Percentiles rank a stretch among this genome's conserved stretches.
Conservation (phyloP, 352 stramenopile species). For the Peronospora destructor region DNA sequence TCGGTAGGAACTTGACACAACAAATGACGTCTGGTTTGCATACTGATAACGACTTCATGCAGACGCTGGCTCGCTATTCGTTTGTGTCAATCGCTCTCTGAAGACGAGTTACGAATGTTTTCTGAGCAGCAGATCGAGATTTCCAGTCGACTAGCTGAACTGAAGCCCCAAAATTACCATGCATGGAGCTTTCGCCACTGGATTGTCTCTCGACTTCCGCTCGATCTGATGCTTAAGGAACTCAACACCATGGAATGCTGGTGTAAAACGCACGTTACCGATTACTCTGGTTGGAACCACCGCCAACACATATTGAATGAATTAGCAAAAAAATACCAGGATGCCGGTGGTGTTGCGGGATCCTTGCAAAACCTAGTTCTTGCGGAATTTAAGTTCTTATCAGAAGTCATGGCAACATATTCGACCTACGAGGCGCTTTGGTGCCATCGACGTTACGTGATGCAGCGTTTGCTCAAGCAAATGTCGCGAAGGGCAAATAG, state of each 20-base stretch:
- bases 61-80: constrained; percentile 54
- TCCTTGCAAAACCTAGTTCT: constrained; percentile 24
- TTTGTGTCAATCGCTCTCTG: constrained; percentile 16
- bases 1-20: constrained; percentile 26
- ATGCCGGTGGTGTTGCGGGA: not conserved
- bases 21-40: too few relatives aligned
- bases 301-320: constrained; percentile 50
- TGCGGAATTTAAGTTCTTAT: constrained; percentile 47
- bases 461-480: constrained; percentile 37
- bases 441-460: constrained; percentile 69
- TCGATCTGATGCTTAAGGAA: constrained; percentile 30
- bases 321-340: constrained; percentile 9
- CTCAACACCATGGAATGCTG: constrained; percentile 44
- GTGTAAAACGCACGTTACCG: constrained; percentile 60
- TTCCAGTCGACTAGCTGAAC: constrained; percentile 49
- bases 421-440: constrained; percentile 59
- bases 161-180: constrained; percentile 75
- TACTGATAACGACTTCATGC: too few relatives aligned
- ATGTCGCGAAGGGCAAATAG: not conserved
- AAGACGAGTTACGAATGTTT: constrained; percentile 29
- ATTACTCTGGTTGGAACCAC: constrained; percentile 80
- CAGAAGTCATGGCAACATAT: constrained; percentile 42
- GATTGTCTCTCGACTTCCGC: constrained; percentile 41
- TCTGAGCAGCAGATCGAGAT: constrained; percentile 44
- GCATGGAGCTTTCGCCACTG: constrained; percentile 82